Evolutionary conservation across 495 filamentous ascomycete genomes (phyloP).

Genomic region (Penicillium canescens): DNA sequence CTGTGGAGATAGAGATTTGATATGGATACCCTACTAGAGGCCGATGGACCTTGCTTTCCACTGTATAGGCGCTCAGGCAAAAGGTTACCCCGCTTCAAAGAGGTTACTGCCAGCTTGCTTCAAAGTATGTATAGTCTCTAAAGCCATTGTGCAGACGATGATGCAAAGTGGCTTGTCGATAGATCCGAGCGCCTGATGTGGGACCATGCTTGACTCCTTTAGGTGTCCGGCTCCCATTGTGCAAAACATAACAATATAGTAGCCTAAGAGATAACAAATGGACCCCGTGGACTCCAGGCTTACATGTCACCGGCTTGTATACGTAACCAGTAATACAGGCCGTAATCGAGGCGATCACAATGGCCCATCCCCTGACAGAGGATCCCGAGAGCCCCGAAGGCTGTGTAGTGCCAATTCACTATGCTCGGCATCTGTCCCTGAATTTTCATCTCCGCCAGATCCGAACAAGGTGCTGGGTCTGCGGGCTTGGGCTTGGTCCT

Average conservation of each 20-base stretch:
- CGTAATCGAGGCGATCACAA: not conserved
- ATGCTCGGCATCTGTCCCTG: conserved; percentile 27
- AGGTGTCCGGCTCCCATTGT: not conserved
- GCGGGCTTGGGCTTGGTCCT: conserved; percentile 15
- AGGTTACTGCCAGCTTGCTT: not conserved
- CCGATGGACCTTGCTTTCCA: too few relatives aligned
- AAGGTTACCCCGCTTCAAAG: not conserved
- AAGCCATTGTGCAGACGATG: not conserved
- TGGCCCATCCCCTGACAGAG: conserved; percentile 16
- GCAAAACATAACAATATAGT: not conserved
- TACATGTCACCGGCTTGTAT: not conserved
- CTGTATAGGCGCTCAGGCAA: not conserved
- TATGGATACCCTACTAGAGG: too few relatives aligned
- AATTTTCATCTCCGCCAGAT: conserved; percentile 33
- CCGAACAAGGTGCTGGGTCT: conserved; percentile 44
- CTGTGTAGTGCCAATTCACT: conserved; percentile 45
- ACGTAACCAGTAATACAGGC: not conserved
- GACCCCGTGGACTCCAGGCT: not conserved
- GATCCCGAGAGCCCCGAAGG: conserved; percentile 56
- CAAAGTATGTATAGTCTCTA: not conserved
- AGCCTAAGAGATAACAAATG: conserved; percentile 3
- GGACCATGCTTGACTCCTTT: not conserved
- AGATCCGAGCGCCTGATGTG: conserved; percentile 9
- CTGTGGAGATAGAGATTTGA: too few relatives aligned
- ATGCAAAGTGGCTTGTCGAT: conserved; percentile 11